phyloP scores from a whole-genome alignment of 129 eudicot species.

The Glebionis coronaria region DNA sequence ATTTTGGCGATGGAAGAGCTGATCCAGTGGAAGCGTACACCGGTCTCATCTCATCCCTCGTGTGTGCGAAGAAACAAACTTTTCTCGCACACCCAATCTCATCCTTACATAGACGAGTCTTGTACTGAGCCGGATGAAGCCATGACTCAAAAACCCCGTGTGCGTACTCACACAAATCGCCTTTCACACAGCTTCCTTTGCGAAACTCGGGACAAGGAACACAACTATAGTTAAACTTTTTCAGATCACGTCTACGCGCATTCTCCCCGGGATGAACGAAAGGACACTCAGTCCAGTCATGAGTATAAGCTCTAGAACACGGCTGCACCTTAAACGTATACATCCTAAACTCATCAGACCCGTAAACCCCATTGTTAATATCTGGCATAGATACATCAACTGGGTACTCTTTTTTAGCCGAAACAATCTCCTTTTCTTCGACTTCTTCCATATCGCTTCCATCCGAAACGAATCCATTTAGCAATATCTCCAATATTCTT shows the following conservation, averaged over 20 bases:
- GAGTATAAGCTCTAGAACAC: constrained; percentile 87
- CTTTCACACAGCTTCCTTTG: constrained; percentile 69
- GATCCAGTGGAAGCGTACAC: constrained; percentile 88
- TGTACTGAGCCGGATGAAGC: constrained; percentile 96
- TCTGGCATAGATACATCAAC: constrained; percentile 59
- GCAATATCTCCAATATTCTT: constrained; percentile 43
- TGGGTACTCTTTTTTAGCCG: constrained; percentile 5
- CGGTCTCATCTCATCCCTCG: constrained; percentile 72
- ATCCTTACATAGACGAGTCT: constrained; percentile 86
- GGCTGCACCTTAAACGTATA: constrained; percentile 86
- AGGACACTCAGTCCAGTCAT: constrained; percentile 98
- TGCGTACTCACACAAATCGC: constrained; percentile 80
- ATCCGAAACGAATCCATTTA: constrained; percentile 37
- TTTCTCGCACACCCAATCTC: constrained; percentile 73
- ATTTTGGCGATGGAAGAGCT: constrained; percentile 71
- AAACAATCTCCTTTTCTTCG: constrained; percentile 13
- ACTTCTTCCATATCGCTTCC: constrained; percentile 23
- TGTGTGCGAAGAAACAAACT: constrained; percentile 90
- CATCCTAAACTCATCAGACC: constrained; percentile 84
- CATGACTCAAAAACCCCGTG: constrained; percentile 95
- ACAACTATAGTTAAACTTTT: constrained; percentile 65
- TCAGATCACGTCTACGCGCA: constrained; percentile 75
- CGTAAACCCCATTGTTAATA: constrained; percentile 67
- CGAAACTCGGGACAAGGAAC: constrained; percentile 97
- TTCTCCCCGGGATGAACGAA: constrained; percentile 97